Evolutionary conservation across 345 rosid species (phyloP).

Genomic region (Rubroshorea leprosula): DNA sequence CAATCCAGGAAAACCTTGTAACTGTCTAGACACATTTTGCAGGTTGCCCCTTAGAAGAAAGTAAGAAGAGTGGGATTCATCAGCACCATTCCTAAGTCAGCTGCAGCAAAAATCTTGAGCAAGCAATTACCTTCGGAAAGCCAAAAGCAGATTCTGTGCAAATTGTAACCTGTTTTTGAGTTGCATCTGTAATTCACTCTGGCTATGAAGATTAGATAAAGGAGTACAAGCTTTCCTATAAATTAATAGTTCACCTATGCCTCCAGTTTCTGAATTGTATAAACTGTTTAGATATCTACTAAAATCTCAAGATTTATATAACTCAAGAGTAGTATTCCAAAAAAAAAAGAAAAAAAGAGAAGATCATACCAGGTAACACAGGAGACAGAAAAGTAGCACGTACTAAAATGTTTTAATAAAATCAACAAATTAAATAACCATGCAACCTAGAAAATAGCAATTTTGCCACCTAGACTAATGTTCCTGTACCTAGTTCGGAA

Average conservation of each 20-base stretch:
- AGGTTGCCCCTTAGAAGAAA: constrained; percentile 74
- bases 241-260: no score
- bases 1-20: not conserved
- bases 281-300: no score
- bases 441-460: constrained; percentile 2
- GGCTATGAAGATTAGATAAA: not conserved
- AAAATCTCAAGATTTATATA: no score
- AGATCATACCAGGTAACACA: no score
- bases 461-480: constrained; percentile 6
- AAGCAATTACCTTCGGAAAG: constrained; percentile 40
- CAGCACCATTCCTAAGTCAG: constrained; percentile 49
- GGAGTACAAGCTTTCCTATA: no score
- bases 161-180: constrained; percentile 17
- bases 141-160: constrained; percentile 30
- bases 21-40: constrained; percentile 4
- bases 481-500: not conserved
- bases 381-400: no score
- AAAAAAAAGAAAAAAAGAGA: no score
- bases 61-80: constrained; percentile 49
- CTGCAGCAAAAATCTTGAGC: constrained; percentile 59
- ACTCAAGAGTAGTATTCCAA: no score
- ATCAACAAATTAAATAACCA: not conserved
- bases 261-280: no score
- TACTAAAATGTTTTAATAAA: not conserved
- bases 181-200: not conserved